A percentile compares a stretch with the other conserved stretches of the same genome.
phyloP scores from a whole-genome alignment of 306 rosid species.

The Acacia melanoxylon region DNA sequence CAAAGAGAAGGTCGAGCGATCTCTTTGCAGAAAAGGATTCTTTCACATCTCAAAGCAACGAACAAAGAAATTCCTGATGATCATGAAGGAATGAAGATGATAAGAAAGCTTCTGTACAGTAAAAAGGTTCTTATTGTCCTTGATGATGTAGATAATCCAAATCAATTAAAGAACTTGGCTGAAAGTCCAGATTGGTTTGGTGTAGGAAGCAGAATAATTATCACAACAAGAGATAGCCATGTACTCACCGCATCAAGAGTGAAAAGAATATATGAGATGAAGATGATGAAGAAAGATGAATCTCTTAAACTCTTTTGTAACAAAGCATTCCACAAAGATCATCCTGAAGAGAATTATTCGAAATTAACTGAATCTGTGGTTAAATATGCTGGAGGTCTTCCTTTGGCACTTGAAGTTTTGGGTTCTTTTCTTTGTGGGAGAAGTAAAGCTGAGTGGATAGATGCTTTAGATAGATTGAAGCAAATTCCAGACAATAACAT shows the following conservation, averaged over 20 bases:
- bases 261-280: not conserved
- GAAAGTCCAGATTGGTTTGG: too few relatives aligned
- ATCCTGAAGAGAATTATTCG: not conserved
- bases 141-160: too few relatives aligned
- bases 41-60: too few relatives aligned
- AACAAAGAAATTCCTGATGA: too few relatives aligned
- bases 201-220: too few relatives aligned
- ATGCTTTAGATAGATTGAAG: not conserved
- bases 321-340: not conserved
- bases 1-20: not conserved
- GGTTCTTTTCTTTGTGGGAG: not conserved
- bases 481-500: not conserved
- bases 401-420: not conserved
- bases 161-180: too few relatives aligned
- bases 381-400: not conserved
- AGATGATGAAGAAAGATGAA: not conserved
- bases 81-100: too few relatives aligned
- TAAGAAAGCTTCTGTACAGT: rapidly evolving
- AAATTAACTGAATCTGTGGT: not conserved
- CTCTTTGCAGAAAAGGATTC: too few relatives aligned
- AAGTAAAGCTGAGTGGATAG: not conserved
- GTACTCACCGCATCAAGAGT: not conserved
- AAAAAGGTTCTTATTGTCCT: too few relatives aligned
- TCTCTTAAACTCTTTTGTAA: not conserved
- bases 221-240: too few relatives aligned